A percentile compares a stretch with the other conserved stretches of the same genome.
Conservation (phyloP, 1,284 basidiomycete species). For the Ceratobasidium sp. region DNA sequence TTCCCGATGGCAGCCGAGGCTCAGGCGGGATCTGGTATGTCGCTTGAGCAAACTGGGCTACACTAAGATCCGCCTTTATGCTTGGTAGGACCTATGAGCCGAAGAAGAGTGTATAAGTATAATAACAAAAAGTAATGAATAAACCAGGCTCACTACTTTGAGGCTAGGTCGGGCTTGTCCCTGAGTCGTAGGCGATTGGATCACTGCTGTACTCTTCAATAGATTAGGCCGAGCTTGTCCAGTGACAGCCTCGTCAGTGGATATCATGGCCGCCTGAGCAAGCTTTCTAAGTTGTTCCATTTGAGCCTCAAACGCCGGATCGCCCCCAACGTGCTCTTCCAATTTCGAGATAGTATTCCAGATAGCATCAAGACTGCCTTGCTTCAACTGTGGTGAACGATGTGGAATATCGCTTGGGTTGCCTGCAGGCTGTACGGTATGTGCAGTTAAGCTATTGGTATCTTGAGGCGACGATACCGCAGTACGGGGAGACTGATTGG, state of each 20-base stretch:
- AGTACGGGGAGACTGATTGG: background rate
- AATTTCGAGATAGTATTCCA: conserved; percentile 20
- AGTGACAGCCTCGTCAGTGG: conserved; percentile 5
- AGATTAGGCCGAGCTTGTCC: background rate
- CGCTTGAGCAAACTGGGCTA: background rate
- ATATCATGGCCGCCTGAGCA: conserved; percentile 30
- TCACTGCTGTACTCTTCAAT: background rate
- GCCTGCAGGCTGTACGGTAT: too few relatives aligned
- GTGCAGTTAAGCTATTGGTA: background rate
- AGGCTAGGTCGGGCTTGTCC: too few relatives aligned
- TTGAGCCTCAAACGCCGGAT: conserved; percentile 14
- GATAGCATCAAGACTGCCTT: background rate
- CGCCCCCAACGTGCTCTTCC: conserved; percentile 10
- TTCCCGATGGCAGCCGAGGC: background rate
- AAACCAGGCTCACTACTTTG: background rate
- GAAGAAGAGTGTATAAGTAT: background rate
- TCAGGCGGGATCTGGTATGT: background rate
- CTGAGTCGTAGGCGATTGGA: background rate
- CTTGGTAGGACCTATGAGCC: background rate
- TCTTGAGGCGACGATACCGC: background rate
- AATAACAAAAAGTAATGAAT: background rate
- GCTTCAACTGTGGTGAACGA: background rate
- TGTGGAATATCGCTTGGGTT: background rate
- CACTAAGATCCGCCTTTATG: background rate
- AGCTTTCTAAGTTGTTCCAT: conserved; percentile 20